Evolutionary conservation across 345 rosid species (phyloP).

Genomic region (Euclidium syriacum): DNA sequence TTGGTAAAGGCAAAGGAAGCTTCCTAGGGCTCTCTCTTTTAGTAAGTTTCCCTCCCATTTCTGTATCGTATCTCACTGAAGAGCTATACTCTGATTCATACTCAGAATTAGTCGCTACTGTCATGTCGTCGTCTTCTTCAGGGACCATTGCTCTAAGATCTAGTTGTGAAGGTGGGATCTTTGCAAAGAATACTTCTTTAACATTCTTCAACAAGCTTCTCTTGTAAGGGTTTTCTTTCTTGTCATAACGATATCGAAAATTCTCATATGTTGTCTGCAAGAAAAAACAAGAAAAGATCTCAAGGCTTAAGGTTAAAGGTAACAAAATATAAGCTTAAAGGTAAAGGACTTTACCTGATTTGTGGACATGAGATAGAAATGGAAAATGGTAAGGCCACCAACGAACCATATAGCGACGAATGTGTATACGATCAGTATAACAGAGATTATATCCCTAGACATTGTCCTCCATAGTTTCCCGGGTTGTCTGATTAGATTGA

Average conservation of each 20-base stretch:
- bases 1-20: neutral
- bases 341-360: slow-evolving; percentile 57
- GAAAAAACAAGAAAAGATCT: neutral
- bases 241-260: slow-evolving; percentile 63
- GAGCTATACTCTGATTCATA: slow-evolving; percentile 28
- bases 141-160: slow-evolving; percentile 63
- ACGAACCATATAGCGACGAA: slow-evolving; percentile 84
- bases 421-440: slow-evolving; percentile 57
- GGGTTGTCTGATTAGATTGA: slow-evolving; percentile 50
- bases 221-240: slow-evolving; percentile 62
- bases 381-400: slow-evolving; percentile 85
- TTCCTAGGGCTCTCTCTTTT: slow-evolving; percentile 25
- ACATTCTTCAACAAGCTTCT: slow-evolving; percentile 61
- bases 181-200: slow-evolving; percentile 61
- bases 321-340: neutral
- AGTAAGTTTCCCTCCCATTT: slow-evolving; percentile 25
- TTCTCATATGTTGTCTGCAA: slow-evolving; percentile 95
- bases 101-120: slow-evolving; percentile 15
- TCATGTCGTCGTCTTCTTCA: slow-evolving; percentile 30
- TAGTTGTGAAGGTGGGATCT: slow-evolving; percentile 69
- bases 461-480: slow-evolving; percentile 73
- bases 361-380: slow-evolving; percentile 74
- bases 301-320: neutral
- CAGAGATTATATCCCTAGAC: slow-evolving; percentile 72
- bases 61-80: slow-evolving; percentile 22